Base-by-base conservation (phyloP, 192 early-diverging fungal genomes). In the Umbelopsis sp. region DNA sequence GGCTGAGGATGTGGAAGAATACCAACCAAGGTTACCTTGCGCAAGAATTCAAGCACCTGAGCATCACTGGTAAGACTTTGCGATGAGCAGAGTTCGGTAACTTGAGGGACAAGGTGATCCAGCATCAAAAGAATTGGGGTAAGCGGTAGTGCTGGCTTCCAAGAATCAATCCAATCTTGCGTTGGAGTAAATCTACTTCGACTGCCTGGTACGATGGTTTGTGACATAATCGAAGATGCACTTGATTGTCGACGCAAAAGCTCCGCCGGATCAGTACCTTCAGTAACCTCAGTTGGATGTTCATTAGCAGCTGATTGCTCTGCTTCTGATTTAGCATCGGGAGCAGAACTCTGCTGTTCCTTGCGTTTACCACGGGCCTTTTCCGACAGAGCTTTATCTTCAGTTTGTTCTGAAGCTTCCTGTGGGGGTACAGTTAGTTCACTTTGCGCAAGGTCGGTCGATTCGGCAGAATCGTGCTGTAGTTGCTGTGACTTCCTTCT, bases 71-170 rank as follows among this genome's bases (percentile, higher is more conserved):
- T 88, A 31, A 89, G 74, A 6, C 81, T 74, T 51, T 92, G 84
- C 8, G 81, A 71, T 11, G 89, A 74, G 52, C 87, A 89, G 22
- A 86, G 79, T 12, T 78, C 77, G 68, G 95, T 90, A 25, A 96
- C 85, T 44, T 87, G 87, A 6, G 87, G 91, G 3, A 89, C 85
- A 0, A 95, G 82, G 9, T 87, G 73, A 21, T 89, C 84, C 7
- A 92, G 76, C 10, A 95, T 81, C 4, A 81, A 77, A 20, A 93
- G 77, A 14, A 96, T 76, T 20, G 90, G 85, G 29, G 83, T 82
- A 6, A 97, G 80, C 20, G 93, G 92, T 20, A 97, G 76, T 50
- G 90, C 85, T 0, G 82, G 76, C 32, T 87, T 82, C 92, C 91
- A 95, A 21, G 84, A 88, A 36, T 68, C 36, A 71, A 88, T 82